A percentile compares a stretch with the other conserved stretches of the same genome.
Conservation (phyloP, 2,329 filamentous ascomycete species). For the Colletotrichum lupini region DNA sequence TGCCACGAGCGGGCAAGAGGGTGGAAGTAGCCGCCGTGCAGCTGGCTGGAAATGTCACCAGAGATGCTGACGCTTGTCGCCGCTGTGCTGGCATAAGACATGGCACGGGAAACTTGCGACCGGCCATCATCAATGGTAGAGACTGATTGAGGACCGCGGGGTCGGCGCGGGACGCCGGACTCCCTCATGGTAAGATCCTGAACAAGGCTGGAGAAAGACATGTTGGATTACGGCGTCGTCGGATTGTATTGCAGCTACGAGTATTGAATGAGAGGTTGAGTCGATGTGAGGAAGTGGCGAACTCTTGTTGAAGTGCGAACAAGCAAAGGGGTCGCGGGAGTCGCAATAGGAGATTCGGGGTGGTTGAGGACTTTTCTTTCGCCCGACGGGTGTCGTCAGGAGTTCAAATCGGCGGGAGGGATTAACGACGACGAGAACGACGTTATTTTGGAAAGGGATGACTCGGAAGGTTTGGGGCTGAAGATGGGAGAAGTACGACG, state of each 20-base stretch:
- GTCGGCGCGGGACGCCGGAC: conserved; percentile 57
- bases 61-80: conserved; percentile 77
- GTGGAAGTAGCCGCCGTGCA: conserved; percentile 86
- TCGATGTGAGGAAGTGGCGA: conserved; percentile 2
- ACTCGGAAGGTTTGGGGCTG: conserved; percentile 9
- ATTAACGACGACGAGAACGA: not conserved
- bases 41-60: conserved; percentile 83
- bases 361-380: conserved; percentile 3
- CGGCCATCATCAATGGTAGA: conserved; percentile 70
- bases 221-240: conserved; percentile 44
- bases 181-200: conserved; percentile 73
- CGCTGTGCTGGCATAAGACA: conserved; percentile 74
- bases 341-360: not conserved
- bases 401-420: conserved; percentile 1
- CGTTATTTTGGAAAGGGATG: not conserved
- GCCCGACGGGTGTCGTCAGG: not conserved
- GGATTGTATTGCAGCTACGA: not conserved
- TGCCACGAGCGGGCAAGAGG: conserved; percentile 85
- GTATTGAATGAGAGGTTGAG: not conserved
- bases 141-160: conserved; percentile 58
- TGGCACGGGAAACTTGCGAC: conserved; percentile 71
- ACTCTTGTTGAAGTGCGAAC: not conserved
- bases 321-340: not conserved
- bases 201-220: conserved; percentile 77
- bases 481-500: not conserved